These are phyloP conservation scores for Colletotrichum gigasporum DNA, from an alignment of 2,329 filamentous ascomycete species.

Conservation along the genomic window DNA sequence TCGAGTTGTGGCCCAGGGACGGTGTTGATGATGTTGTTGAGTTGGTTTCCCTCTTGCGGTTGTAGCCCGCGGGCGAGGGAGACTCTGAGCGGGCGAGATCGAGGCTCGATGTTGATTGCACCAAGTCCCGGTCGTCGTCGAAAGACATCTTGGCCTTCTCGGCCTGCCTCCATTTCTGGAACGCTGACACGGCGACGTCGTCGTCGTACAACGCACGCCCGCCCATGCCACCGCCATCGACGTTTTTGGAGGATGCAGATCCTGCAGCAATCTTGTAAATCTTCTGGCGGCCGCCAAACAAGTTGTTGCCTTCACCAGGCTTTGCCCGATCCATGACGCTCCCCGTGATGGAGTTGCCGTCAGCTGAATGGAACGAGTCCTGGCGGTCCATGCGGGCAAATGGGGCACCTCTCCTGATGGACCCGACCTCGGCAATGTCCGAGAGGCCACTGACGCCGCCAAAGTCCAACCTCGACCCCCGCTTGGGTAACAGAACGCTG, in stretches of 20 bases:
- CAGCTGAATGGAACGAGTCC: constrained; percentile 73
- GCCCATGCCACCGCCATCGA: constrained; percentile 59
- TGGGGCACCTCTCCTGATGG: constrained; percentile 70
- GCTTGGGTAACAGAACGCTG: constrained; percentile 85
- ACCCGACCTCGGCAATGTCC: constrained; percentile 93
- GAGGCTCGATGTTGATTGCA: constrained; percentile 41
- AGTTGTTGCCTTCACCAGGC: constrained; percentile 86
- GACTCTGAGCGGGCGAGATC: constrained; percentile 57
- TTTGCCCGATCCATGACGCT: constrained; percentile 88
- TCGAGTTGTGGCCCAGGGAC: constrained; percentile 78
- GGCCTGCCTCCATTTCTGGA: constrained; percentile 76
- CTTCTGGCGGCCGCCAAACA: constrained; percentile 96
- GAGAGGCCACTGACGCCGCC: constrained; percentile 65
- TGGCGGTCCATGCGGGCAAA: constrained; percentile 69
- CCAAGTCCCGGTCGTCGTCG: constrained; percentile 50
- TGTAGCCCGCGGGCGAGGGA: constrained; percentile 70
- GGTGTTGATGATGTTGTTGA: constrained; percentile 81
- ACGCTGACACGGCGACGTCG: constrained; percentile 84
- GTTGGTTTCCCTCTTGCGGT: constrained; percentile 83
- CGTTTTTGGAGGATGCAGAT: constrained; percentile 51
- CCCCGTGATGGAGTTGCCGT: constrained; percentile 69
- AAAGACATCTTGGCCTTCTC: constrained; percentile 63
- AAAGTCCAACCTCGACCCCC: constrained; percentile 81
- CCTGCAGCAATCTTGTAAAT: constrained; percentile 83
- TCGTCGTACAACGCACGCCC: constrained; percentile 84